A percentile compares a stretch with the other conserved stretches of the same genome.
These are phyloP conservation scores for Solanum bulbocastanum DNA, from an alignment of 257 asterid genomes.

Conservation along the genomic window DNA sequence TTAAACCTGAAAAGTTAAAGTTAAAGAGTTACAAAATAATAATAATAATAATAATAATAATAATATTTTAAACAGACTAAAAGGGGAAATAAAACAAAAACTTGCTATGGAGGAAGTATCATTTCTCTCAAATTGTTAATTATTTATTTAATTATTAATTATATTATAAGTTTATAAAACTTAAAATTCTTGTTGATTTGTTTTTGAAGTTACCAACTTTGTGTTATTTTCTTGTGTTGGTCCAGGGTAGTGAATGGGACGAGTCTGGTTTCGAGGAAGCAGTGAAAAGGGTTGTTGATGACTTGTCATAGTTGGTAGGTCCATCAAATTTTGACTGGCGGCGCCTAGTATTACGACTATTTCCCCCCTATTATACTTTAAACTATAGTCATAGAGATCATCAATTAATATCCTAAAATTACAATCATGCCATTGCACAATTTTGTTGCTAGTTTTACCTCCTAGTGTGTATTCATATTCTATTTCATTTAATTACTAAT, in stretches of 20 bases:
- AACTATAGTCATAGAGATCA: not conserved
- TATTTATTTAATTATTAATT: not conserved
- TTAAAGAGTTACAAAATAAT: too few relatives aligned
- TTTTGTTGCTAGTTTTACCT: not conserved
- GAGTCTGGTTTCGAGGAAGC: constrained; percentile 9
- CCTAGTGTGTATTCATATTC: not conserved
- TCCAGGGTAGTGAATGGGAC: constrained; percentile 1
- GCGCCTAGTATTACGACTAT: not conserved
- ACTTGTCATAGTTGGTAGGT: not conserved
- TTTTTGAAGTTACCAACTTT: not conserved
- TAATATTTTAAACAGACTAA: not conserved
- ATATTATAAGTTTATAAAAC: not conserved
- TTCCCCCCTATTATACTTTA: not conserved
- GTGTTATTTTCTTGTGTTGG: not conserved
- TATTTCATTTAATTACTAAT: not conserved
- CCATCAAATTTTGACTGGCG: not conserved
- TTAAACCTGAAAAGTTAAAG: too few relatives aligned
- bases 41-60: too few relatives aligned
- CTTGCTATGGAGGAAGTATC: not conserved
- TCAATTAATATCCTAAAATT: not conserved
- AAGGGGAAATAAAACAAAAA: not conserved
- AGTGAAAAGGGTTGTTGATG: constrained; percentile 7
- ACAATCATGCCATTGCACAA: not conserved
- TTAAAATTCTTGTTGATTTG: not conserved
- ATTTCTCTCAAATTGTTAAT: not conserved